Base-by-base conservation (phyloP, 371 early-diverging fungal genomes). In the Mortierella sp. region DNA sequence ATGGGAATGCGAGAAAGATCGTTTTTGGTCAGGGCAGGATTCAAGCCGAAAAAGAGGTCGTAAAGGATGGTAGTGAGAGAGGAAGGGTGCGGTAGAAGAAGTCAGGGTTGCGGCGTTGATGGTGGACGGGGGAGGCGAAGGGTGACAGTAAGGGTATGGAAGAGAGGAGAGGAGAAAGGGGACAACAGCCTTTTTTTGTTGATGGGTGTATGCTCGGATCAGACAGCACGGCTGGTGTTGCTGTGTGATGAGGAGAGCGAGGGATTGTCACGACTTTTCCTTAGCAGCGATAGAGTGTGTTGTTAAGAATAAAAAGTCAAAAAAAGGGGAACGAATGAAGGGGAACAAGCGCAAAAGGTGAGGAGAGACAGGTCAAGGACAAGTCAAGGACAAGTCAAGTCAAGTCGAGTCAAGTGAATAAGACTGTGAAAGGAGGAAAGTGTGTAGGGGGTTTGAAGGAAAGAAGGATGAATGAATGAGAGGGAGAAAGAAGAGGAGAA, bases 261-360 rank as follows among this genome's bases (percentile, higher is more conserved):
- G 24, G 48, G 64, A 45, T 24, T 13, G 13, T 50, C 22, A 16
- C 52, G n/a, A n/a, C n/a, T n/a, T n/a, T n/a, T n/a, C n/a, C n/a
- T n/a, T n/a, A n/a, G n/a, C n/a, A n/a, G 4, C 3, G 58, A 55
- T 8, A 29, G 55, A 26, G 40, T 14, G 43, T 63, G 40, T 14
- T 4, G 10, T 34, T 44, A 24, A 22, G 19, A 44, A 44, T n/a
- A 9, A 40, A 29, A 31, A 31, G n/a, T n/a, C n/a, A n/a, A 40
- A 29, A 26, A 58, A n/a, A 47, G 67, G 67, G 24, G 22, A 34
- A 16, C 39, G 71, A 55, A n/a, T n/a, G n/a, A n/a, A n/a, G n/a
- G n/a, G n/a, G n/a, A n/a, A n/a, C n/a, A n/a, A n/a, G n/a, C n/a
- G n/a, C n/a, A n/a, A n/a, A n/a, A n/a, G n/a, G n/a, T 16, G 14